Conservation (phyloP, 345 rosid species). For the Psidium friedrichsthalianum region DNA sequence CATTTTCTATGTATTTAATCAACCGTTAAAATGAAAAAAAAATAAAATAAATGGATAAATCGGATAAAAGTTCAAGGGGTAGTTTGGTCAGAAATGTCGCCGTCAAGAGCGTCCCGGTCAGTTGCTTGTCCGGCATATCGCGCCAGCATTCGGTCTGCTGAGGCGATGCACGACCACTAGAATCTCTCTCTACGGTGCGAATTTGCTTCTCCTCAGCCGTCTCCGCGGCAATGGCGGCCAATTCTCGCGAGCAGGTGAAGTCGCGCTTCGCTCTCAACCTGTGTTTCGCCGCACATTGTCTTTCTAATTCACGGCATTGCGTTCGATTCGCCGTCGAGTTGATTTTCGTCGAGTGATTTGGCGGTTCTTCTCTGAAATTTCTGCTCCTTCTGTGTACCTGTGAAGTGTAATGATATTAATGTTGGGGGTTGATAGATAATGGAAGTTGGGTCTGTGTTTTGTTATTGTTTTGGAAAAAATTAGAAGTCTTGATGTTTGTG, state of each 20-base stretch:
- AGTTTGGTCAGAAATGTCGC: slow-evolving; percentile 8
- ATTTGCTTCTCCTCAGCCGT: not conserved
- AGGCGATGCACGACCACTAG: not conserved
- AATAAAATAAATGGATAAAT: not conserved
- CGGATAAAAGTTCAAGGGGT: not conserved
- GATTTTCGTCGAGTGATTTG: not conserved
- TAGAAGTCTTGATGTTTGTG: not conserved
- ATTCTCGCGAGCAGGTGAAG: slow-evolving; percentile 14
- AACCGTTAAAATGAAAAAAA: not conserved
- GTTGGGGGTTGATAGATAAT: not conserved
- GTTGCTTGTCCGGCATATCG: slow-evolving; percentile 22
- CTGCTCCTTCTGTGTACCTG: not conserved
- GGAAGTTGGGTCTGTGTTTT: not conserved
- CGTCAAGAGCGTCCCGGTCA: slow-evolving; percentile 21
- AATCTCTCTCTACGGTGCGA: not conserved
- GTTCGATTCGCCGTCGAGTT: not conserved
- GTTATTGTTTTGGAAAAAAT: not conserved
- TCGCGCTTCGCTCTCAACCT: not conserved
- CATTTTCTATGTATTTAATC: not conserved
- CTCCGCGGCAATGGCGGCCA: slow-evolving; percentile 13
- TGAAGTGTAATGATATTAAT: not conserved
- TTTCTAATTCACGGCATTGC: not conserved
- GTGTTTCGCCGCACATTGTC: not conserved
- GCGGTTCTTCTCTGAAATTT: not conserved
- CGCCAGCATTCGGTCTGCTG: not conserved